phyloP scores from a whole-genome alignment of 345 rosid genomes.

The Durio zibethinus region DNA sequence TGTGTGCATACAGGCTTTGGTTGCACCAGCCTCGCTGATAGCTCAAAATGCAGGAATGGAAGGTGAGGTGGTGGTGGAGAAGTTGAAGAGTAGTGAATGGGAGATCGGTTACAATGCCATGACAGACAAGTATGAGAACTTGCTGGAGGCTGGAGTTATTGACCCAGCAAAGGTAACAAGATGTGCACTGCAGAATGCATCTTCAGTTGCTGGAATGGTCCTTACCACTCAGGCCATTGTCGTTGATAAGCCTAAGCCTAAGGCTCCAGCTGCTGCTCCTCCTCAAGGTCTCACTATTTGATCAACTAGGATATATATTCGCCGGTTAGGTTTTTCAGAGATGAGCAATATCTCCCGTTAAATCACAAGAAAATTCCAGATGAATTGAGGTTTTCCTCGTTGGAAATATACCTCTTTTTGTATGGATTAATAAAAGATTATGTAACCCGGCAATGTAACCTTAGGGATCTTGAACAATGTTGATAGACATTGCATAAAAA shows the following conservation, averaged over 20 bases:
- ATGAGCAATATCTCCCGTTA: background rate
- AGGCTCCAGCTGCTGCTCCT: conserved; percentile 47
- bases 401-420: no score
- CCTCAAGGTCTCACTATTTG: conserved; percentile 64
- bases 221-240: conserved; percentile 97
- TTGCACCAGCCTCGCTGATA: conserved; percentile 83
- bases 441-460: no score
- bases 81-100: conserved; percentile 73
- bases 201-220: conserved; percentile 98
- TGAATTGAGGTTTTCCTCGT: background rate
- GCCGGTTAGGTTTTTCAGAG: background rate
- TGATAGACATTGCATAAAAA: background rate
- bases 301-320: background rate
- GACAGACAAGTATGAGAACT: conserved; percentile 83
- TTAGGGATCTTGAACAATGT: background rate
- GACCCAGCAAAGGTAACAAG: conserved; percentile 95
- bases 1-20: conserved; percentile 45
- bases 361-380: background rate
- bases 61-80: conserved; percentile 94
- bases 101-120: conserved; percentile 93
- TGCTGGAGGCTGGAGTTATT: conserved; percentile 84
- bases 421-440: background rate
- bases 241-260: conserved; percentile 80
- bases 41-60: conserved; percentile 96
- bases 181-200: conserved; percentile 89